phyloP scores from a whole-genome alignment of 768 basidiomycete species.

The Baorangia bicolor region DNA sequence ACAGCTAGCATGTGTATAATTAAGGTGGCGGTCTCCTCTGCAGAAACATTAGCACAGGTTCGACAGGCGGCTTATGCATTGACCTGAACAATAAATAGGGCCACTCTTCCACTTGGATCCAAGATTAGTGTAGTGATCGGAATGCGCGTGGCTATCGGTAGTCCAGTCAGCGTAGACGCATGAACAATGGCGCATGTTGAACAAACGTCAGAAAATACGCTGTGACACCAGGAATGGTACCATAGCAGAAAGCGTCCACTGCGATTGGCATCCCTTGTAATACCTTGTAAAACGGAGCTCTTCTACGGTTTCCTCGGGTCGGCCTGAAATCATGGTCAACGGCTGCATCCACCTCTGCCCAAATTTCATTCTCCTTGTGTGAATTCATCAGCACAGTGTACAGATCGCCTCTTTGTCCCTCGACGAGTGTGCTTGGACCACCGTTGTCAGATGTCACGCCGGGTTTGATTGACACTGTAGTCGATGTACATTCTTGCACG shows the following conservation, averaged over 20 bases:
- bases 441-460: not conserved
- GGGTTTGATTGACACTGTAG: not conserved
- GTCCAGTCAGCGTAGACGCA: conserved; percentile 7
- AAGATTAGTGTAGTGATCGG: conserved; percentile 94
- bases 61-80: not conserved
- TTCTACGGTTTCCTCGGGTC: conserved; percentile 55
- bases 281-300: conserved; percentile 94
- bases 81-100: conserved; percentile 90
- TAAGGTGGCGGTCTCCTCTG: conserved; percentile 83
- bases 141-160: conserved; percentile 82
- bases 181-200: not conserved
- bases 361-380: conserved; percentile 73
- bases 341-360: conserved; percentile 72
- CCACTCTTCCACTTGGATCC: conserved; percentile 86
- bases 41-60: not conserved
- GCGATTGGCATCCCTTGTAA: conserved; percentile 97
- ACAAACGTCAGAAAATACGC: conserved; percentile 88
- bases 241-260: conserved; percentile 96
- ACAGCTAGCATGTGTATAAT: conserved; percentile 91
- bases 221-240: conserved; percentile 81
- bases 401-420: conserved; percentile 32
- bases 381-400: conserved; percentile 93
- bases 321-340: conserved; percentile 49
- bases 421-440: not conserved
- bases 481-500: not conserved